phyloP scores from a whole-genome alignment of 2,329 filamentous ascomycete genomes.

The Cordyceps cateniannulata region DNA sequence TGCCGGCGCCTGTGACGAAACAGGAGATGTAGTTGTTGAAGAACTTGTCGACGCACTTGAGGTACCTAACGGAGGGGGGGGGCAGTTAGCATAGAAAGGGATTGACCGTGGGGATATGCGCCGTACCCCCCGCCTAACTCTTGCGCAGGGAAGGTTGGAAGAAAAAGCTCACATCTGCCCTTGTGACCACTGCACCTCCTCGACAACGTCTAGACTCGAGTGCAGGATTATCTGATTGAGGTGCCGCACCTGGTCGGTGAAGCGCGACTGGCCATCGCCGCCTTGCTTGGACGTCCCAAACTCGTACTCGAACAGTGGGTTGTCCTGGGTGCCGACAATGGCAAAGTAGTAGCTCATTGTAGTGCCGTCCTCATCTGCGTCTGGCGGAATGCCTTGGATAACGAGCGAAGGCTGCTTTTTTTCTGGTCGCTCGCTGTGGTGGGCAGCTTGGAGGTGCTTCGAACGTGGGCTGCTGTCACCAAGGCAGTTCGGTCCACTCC shows the following conservation, averaged over 20 bases:
- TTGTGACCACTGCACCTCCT: constrained; percentile 90
- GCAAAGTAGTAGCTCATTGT: constrained; percentile 97
- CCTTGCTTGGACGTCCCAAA: constrained; percentile 96
- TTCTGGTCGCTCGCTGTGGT: neutral
- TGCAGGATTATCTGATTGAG: constrained; percentile 98
- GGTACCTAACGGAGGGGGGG: constrained; percentile 57
- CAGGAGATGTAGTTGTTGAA: constrained; percentile 93
- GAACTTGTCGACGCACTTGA: constrained; percentile 95
- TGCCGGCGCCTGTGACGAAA: constrained; percentile 87
- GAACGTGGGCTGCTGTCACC: neutral
- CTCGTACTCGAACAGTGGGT: constrained; percentile 92
- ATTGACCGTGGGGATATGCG: too few relatives aligned
- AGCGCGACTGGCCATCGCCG: constrained; percentile 85
- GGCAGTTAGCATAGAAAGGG: constrained; percentile 12
- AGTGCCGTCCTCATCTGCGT: neutral
- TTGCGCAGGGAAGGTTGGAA: neutral
- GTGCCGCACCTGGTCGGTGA: constrained; percentile 80
- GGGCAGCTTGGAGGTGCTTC: neutral
- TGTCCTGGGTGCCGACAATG: constrained; percentile 92
- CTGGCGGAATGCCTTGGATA: neutral
- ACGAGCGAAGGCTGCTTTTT: neutral
- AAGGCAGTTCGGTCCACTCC: neutral
- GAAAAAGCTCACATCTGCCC: constrained; percentile 62
- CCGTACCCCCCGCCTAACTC: too few relatives aligned
- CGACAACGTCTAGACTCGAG: constrained; percentile 86